Base-by-base conservation (phyloP, 2,329 filamentous ascomycete species). In the Penicillium sp. region DNA sequence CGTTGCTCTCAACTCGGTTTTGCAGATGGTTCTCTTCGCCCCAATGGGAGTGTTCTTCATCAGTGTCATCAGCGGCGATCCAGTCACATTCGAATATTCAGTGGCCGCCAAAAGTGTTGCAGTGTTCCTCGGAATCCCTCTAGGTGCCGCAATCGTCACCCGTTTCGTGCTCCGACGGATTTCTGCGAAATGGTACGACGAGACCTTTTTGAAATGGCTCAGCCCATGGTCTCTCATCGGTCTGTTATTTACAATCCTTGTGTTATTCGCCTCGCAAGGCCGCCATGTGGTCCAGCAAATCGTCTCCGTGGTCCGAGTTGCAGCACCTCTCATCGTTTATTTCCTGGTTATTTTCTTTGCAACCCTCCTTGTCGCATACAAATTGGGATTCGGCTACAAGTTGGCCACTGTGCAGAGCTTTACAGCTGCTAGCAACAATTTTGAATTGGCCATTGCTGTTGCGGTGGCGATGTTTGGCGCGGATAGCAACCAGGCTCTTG, bases 401-500 rank as follows among this genome's bases (percentile, higher is more conserved):
- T 71, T 92, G 1, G 82, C 83, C 1, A 81, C 82, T 11, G 93
- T 90, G 2, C 90, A 95, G 74, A 92, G 89, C 68, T 94, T 96
- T 66, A 95, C 90, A 0, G 92, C 90, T 0, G 89, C 90, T 1
- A 96, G 91, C 71, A 96, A 96, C 69, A 96, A 96, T 70, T 96
- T 96, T 67, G 92, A 96, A 76, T 77, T 96, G 24, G 90, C 92
- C 0, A 96, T 96, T 74, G 91, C 91, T 0, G 91, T 96, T 0
- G 89, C 89, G 0, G 86, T 96, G 3, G 88, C 91, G 0, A 88
- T 88, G 0, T 96, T 89, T 74, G 92, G 91, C 0, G 81, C 87
- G 0, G 77, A 88, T 39, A 93, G 89, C 65, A 85, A 92, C 48
- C 86, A 96, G 73, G 91, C 91, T 0, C 77, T 96, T 43, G 90